These are phyloP conservation scores for Helichrysum umbraculigerum DNA, from an alignment of 129 eudicot genomes.

Conservation along the genomic window DNA sequence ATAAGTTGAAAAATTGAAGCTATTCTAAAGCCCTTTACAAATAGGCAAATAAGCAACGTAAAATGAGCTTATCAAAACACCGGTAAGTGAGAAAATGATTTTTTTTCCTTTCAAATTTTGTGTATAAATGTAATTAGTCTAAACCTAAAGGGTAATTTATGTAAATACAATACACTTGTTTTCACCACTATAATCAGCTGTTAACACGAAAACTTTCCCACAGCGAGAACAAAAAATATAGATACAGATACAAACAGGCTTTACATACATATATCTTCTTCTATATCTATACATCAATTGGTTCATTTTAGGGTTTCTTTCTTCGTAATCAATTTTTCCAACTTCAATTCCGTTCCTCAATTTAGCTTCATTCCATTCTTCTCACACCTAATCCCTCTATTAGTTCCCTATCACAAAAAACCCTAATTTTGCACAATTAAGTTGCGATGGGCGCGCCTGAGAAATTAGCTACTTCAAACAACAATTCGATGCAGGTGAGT, in stretches of 20 bases:
- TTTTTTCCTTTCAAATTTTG: neutral
- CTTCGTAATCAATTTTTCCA: constrained; percentile 14
- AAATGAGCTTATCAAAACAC: no score
- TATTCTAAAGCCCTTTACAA: no score
- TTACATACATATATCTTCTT: neutral
- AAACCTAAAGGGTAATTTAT: neutral
- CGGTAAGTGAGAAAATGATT: no score
- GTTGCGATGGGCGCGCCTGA: constrained; percentile 40
- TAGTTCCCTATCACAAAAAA: neutral
- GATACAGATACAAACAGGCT: constrained; percentile 12
- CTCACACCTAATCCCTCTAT: constrained; percentile 25
- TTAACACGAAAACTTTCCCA: neutral
- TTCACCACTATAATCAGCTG: neutral
- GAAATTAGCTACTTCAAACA: constrained; percentile 39
- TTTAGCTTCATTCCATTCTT: neutral
- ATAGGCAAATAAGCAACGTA: no score
- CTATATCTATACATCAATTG: neutral
- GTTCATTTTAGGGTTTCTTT: constrained; percentile 34
- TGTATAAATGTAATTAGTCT: neutral
- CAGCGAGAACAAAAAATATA: constrained; percentile 2
- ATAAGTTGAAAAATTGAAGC: no score
- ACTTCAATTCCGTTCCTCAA: neutral
- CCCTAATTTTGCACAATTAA: constrained; percentile 10
- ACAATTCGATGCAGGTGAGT: constrained; percentile 37
- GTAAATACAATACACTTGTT: neutral